Base-by-base conservation (phyloP, 208 protist species). In the Acanthamoeba quina region DNA sequence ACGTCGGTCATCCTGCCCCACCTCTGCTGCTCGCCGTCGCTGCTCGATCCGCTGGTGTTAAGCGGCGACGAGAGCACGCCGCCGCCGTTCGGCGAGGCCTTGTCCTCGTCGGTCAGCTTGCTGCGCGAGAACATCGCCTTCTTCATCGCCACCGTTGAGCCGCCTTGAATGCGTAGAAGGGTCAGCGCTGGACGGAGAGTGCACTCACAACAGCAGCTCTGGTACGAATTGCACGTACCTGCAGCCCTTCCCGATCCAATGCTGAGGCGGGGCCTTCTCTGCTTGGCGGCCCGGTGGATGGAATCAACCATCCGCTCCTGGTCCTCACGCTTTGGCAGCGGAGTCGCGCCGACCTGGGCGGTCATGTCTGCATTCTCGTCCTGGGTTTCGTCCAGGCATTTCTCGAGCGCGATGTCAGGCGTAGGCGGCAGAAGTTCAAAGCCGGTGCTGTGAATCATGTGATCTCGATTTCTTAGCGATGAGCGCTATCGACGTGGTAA, bases 221-320 rank as follows among this genome's bases (percentile, higher is more conserved):
- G 44, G 44, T 11, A 47, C 44, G 5, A 47, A 47, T 47, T 47
- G 44, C 44, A 47, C 15, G 60, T 82, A 82, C 72, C 78, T 3
- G 24, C 7, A 19, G 78, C 26, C 49, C 78, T 58, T 2, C 78
- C 78, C 13, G 78, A 86, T 2, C 78, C 78, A 19, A 86, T 86
- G 29, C 78, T 86, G 15, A 86, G 78, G 6, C 78, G 78, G 5
- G 78, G 78, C 29, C 78, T 54, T 9, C 78, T 10, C 78, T 86
- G 78, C 78, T 86, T 86, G 78, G 78, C 78, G 21, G 78, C 78
- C 13, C 49, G 21, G 49, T 37, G 78, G 21, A 86, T 62, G 6
- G 78, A 86, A 24, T 86, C 78, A 2, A 86, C 78, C 49, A 86
- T 86, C 11, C 78, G 21, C 29, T 86, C 78, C 49, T 62, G 78